Conservation (phyloP, 768 basidiomycete genomes). For the Heimioporus sp. region DNA sequence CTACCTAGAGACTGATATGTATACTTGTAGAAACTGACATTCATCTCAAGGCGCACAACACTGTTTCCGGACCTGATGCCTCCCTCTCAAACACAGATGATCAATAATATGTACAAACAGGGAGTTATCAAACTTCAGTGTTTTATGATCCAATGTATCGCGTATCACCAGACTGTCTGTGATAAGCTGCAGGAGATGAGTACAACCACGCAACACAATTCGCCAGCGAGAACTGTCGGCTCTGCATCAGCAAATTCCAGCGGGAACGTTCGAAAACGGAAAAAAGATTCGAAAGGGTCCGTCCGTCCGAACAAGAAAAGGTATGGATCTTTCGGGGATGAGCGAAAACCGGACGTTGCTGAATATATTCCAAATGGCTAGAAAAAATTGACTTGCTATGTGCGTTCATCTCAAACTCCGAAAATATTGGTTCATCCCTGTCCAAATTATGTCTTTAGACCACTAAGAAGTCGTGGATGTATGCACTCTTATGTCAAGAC, state of each 20-base stretch:
- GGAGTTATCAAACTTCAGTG: conserved; percentile 29
- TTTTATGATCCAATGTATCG: conserved; percentile 23
- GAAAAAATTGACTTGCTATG: conserved; percentile 7
- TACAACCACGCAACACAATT: neutral
- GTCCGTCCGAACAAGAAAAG: conserved; percentile 8
- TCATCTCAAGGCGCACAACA: conserved; percentile 15
- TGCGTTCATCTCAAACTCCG: neutral
- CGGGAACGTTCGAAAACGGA: conserved; percentile 9
- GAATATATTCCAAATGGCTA: conserved; percentile 1
- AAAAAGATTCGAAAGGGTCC: conserved; percentile 1
- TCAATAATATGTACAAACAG: conserved; percentile 25
- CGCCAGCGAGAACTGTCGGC: neutral
- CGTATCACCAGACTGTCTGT: conserved; percentile 13
- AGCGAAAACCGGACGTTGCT: neutral
- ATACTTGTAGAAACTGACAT: conserved; percentile 15
- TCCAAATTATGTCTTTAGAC: neutral
- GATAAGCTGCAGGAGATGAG: conserved; percentile 8
- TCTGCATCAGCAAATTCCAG: neutral
- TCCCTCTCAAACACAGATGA: conserved; percentile 24
- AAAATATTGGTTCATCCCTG: neutral
- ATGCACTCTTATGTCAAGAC: conserved; percentile 56
- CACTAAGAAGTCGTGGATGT: conserved; percentile 19
- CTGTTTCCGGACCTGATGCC: conserved; percentile 21
- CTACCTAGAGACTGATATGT: conserved; percentile 2
- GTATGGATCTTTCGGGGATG: neutral